Base-by-base conservation (phyloP, 202 grass and related monocot species). In the Elaeis oleifera region DNA sequence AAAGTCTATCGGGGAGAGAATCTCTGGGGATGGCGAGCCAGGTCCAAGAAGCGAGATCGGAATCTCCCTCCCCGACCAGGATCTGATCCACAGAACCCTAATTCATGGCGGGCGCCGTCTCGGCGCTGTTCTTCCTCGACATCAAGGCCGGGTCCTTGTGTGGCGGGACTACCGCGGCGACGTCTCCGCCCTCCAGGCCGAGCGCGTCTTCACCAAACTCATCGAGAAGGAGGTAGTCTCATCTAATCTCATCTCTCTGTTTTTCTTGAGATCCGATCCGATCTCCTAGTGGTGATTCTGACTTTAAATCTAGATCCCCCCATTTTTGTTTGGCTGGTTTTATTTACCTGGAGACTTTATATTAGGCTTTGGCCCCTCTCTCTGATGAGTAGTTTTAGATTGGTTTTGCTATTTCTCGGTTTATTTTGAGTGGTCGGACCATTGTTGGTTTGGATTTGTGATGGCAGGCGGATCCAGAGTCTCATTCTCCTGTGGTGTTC, bases 121-220 rank as follows among this genome's bases (percentile, higher is more conserved):
- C 94, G 64, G 85, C 94, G 74, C 82, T 99, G 56, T 99, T 99
- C 82, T 82, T 99, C 23, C 82, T 99, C 18, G 94, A 99, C 79
- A 99, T 99, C 59, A 99, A 99, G 75, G 94, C 60, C 94, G 94
- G 58, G 88, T 99, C 62, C 94, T 99, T 56, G 88, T 99, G 49
- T 99, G 94, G 88, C 94, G 94, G 53, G 94, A 99, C 78, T 92
- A 89, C 72, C 88, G 94, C 61, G 94, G 94, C 14, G 94, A 99
- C 62, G 94, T 99, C 58, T 89, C 94, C 50, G 84, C 94, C 62
- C 68, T 84, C 72, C 94, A 99, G 71, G 94, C 88, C 51, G 94
- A 99, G 75, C 85, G 94, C 20, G 92, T 99, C 82, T 97, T 97
- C 82, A 97, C 92, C 50, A 97, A 92, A 69, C 84, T 97, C 61